Evolutionary conservation across 495 filamentous ascomycete species (phyloP), one percentile per base, ranked within the genome.

Genomic region (Trichoderma gamsii): DNA sequence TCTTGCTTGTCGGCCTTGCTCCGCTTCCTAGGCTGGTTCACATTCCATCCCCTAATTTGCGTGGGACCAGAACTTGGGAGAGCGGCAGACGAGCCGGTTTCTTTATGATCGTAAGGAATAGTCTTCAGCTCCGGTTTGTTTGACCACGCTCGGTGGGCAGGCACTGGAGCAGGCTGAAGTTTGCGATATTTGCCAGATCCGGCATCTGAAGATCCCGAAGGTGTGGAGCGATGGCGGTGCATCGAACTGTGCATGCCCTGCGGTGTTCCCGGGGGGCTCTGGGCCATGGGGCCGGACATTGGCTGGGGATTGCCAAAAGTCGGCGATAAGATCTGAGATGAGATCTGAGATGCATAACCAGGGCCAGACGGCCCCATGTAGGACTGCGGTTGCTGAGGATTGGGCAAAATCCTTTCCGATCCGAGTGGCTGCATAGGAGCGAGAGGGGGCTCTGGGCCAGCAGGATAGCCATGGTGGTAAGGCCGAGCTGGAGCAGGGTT

Each of bases 1-100:
- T 65, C 43, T 21, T 63, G 35, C 21, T 68, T 43, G 29, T 44
- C 25, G 15, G 56, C 68, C 32, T 69, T 64, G 64, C 67, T 67
- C 44, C 63, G 69, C 32, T 78, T 72, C 63, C 80, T 81, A 69
- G 81, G 81, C 11, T 81, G 77, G 23, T 68, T 68, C n/a, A 66
- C 65, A 35, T 78, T 79, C 81, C 81, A 83, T 8, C 80, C 81
- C 23, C 81, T 68, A n/a, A 83, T 82, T 18, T 76, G 76, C 3
- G 79, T 81, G 0, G 81, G 81, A 0, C 81, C 81, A 15, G 74
- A 76, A 12, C 79, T 81, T 8, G 80, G 76, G 51, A 83, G 80
- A 32, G 75, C 74, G 2, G 81, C 73, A 7, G 71, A 70, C 65
- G 82, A 81, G 56, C 82, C 81, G 1, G 77, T 73, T 65, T 83